A percentile compares a stretch with the other conserved stretches of the same genome.
These are phyloP conservation scores for Acanthochlamys bracteata DNA, from an alignment of 106 monocot genomes.

Conservation along the genomic window DNA sequence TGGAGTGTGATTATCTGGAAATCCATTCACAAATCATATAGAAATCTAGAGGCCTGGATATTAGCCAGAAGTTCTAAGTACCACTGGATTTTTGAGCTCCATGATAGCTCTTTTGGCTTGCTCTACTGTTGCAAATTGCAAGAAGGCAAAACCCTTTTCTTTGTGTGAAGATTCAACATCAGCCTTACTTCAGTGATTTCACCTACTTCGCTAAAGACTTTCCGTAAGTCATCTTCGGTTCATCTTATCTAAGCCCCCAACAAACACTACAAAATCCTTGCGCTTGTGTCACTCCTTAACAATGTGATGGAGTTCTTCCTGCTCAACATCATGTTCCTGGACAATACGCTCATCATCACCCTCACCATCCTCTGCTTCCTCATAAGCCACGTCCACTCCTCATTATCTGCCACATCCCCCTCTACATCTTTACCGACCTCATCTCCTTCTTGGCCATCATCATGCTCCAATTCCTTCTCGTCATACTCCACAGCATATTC, in stretches of 20 bases:
- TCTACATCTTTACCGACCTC: slow-evolving; percentile 32
- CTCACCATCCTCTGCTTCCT: slow-evolving; percentile 57
- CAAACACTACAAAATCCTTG: slow-evolving; percentile 97
- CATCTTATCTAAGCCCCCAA: slow-evolving; percentile 90
- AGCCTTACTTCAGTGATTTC: slow-evolving; percentile 71
- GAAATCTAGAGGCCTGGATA: background rate
- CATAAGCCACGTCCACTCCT: slow-evolving; percentile 33
- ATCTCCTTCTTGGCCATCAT: slow-evolving; percentile 38
- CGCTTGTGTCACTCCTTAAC: slow-evolving; percentile 68
- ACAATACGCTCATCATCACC: slow-evolving; percentile 44
- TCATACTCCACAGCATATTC: slow-evolving; percentile 55
- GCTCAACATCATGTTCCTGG: slow-evolving; percentile 42
- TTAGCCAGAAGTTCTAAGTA: slow-evolving; percentile 12
- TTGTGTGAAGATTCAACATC: slow-evolving; percentile 69
- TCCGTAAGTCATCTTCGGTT: slow-evolving; percentile 69
- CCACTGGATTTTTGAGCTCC: slow-evolving; percentile 74
- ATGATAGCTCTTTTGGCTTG: slow-evolving; percentile 78
- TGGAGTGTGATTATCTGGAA: background rate
- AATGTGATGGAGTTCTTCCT: slow-evolving; percentile 60
- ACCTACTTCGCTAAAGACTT: slow-evolving; percentile 72
- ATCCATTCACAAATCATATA: background rate
- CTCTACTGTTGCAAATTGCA: slow-evolving; percentile 86
- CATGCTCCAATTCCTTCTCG: slow-evolving; percentile 45
- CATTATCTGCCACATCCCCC: slow-evolving; percentile 28
- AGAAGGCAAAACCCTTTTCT: slow-evolving; percentile 94